Percentiles rank a stretch among this genome's conserved stretches.
These are phyloP conservation scores for Metschnikowia kofuensis DNA, from an alignment of 805 yeast species.

Conservation along the genomic window DNA sequence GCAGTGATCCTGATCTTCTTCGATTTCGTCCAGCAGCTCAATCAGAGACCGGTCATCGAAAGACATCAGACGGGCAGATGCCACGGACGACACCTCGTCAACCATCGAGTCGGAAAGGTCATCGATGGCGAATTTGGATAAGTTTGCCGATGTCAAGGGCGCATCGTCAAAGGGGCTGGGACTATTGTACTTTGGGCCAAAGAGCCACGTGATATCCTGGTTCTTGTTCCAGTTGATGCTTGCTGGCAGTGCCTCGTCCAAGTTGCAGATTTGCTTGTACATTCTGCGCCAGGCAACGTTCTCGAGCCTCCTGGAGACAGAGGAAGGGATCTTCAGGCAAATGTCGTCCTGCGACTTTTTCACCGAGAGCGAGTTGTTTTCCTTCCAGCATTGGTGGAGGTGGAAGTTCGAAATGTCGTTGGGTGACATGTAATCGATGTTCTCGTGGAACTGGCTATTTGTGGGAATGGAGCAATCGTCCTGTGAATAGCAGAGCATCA, in stretches of 20 bases:
- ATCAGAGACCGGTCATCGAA: slow-evolving; percentile 12
- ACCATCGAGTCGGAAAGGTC: slow-evolving; percentile 7
- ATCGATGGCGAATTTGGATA: not conserved
- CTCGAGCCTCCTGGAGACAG: slow-evolving; percentile 26
- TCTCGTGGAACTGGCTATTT: slow-evolving; percentile 17
- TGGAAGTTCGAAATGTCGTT: slow-evolving; percentile 15
- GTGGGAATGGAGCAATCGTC: slow-evolving; percentile 15
- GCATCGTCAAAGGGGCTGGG: not conserved
- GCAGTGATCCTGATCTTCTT: slow-evolving; percentile 14
- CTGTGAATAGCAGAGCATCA: slow-evolving; percentile 7
- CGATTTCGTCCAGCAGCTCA: slow-evolving; percentile 7
- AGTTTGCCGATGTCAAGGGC: slow-evolving; percentile 9
- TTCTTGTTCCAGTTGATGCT: slow-evolving; percentile 53
- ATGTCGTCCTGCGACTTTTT: slow-evolving; percentile 20
- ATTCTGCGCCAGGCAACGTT: slow-evolving; percentile 42
- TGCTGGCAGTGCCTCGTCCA: slow-evolving; percentile 38
- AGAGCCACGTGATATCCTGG: slow-evolving; percentile 53
- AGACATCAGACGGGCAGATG: slow-evolving; percentile 10
- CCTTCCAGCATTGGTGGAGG: slow-evolving; percentile 26
- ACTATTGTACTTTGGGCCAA: slow-evolving; percentile 43
- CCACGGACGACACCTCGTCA: slow-evolving; percentile 7
- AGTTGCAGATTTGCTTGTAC: slow-evolving; percentile 27
- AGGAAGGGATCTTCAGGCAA: slow-evolving; percentile 19
- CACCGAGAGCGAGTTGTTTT: slow-evolving; percentile 19
- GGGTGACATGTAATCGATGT: slow-evolving; percentile 31